Conservation (phyloP, 768 basidiomycete genomes). For the Neoboletus subvelutipes region DNA sequence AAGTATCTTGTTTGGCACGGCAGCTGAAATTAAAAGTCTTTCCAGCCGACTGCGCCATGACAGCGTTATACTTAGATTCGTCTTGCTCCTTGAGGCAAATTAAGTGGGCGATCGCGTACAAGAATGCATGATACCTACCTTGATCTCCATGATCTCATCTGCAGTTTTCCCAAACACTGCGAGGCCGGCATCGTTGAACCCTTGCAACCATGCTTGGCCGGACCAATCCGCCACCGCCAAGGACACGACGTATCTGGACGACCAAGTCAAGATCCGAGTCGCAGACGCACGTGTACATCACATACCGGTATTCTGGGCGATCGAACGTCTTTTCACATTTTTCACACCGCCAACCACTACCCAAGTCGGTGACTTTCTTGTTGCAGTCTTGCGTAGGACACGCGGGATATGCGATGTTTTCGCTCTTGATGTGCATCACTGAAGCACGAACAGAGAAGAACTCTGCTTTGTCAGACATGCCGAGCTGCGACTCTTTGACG, state of each 20-base stretch:
- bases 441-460: slow-evolving; percentile 82
- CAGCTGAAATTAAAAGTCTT: slow-evolving; percentile 80
- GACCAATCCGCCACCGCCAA: slow-evolving; percentile 90
- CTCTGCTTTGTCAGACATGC: slow-evolving; percentile 73
- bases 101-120: background rate
- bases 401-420: slow-evolving; percentile 85
- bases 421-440: slow-evolving; percentile 82
- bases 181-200: slow-evolving; percentile 90
- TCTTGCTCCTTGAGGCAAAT: slow-evolving; percentile 49
- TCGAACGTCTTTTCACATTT: slow-evolving; percentile 78
- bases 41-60: slow-evolving; percentile 65
- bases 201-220: slow-evolving; percentile 88
- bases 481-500: slow-evolving; percentile 75
- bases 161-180: slow-evolving; percentile 75
- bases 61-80: slow-evolving; percentile 53
- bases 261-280: slow-evolving; percentile 2
- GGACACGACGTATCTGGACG: slow-evolving; percentile 69
- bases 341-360: slow-evolving; percentile 87
- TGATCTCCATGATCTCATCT: slow-evolving; percentile 73
- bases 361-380: slow-evolving; percentile 81
- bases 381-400: slow-evolving; percentile 79
- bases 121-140: slow-evolving; percentile 38
- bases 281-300: slow-evolving; percentile 4
- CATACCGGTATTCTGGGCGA: slow-evolving; percentile 79
- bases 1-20: slow-evolving; percentile 85